Base-by-base conservation (phyloP, 2,329 filamentous ascomycete genomes). In the Polytolypa hystricis region DNA sequence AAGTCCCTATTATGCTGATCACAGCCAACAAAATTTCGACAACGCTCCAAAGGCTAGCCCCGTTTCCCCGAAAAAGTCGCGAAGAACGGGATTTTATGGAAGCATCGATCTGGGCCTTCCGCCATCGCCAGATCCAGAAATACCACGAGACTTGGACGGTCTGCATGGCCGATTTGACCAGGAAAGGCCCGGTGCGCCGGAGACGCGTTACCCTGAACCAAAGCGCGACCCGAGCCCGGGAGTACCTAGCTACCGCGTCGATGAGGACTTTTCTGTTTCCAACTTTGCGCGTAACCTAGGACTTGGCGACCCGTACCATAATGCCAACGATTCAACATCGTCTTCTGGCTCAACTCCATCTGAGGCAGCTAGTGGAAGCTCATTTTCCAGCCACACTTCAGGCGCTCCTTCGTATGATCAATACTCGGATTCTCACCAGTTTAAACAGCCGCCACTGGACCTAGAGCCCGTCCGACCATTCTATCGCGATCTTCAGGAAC, bases 311-410 rank as follows among this genome's bases (percentile, higher is more conserved):
- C 72, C 75, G 0, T 79, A 81, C 47, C 77, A 83, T 47, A 69
- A 71, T 3, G 63, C 74, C 0, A 74, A 76, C 1, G 70, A 73
- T 41, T 84, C 79, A 2, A 69, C 71, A 17, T 78, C 77, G 0
- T 84, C 80, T 0, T 75, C 71, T 12, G 69, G 70, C 30, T 83
- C 79, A 2, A 70, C 67, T 1, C 71, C 67, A 26, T 80, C 75
- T 37, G 67, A 70, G n/a, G 61, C 59, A 1, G 74, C 74, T 47
- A 71, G 72, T 41, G 61, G 70, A 1, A 82, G 78, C 49, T 79
- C 78, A 5, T 67, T 69, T 42, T 77, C 75, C 3, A 78, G 71
- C 43, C 69, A 73, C 3, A 67, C 73, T 4, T 63, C 62, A 3
- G 61, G 60, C 32, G n/a, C 7, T 7, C 21, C 21, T 7, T 25